Conservation (phyloP, 306 rosid genomes). For the Fragaria iinumae region DNA sequence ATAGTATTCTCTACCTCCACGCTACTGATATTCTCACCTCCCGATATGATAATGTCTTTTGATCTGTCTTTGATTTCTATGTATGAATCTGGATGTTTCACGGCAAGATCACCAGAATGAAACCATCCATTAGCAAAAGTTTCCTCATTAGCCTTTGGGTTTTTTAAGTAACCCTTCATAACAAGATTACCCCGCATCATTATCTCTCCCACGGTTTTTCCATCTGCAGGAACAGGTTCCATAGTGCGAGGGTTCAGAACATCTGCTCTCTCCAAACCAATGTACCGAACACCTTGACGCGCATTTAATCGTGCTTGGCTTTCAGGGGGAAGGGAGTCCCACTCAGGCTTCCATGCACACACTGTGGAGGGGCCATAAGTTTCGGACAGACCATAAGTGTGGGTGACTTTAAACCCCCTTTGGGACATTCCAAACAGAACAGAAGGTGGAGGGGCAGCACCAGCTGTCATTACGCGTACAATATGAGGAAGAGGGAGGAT, state of each 20-base stretch:
- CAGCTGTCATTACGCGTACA: slow-evolving; percentile 82
- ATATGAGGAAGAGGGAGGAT: slow-evolving; percentile 85
- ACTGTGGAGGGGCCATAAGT: slow-evolving; percentile 85
- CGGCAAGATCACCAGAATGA: slow-evolving; percentile 87
- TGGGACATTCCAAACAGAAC: slow-evolving; percentile 68
- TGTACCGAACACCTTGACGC: slow-evolving; percentile 82
- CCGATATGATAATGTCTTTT: slow-evolving; percentile 91
- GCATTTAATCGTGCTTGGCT: slow-evolving; percentile 67
- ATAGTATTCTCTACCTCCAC: slow-evolving; percentile 75
- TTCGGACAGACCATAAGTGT: slow-evolving; percentile 91
- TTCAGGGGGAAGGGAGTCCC: slow-evolving; percentile 68
- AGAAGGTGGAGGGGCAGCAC: slow-evolving; percentile 93
- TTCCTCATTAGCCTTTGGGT: slow-evolving; percentile 75
- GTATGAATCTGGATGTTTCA: slow-evolving; percentile 85
- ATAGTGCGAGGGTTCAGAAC: slow-evolving; percentile 56
- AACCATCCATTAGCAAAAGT: slow-evolving; percentile 83
- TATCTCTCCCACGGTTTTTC: slow-evolving; percentile 76
- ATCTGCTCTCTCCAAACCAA: slow-evolving; percentile 69
- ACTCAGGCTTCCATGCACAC: slow-evolving; percentile 95
- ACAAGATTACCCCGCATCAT: slow-evolving; percentile 80
- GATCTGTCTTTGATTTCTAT: slow-evolving; percentile 93
- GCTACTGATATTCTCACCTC: slow-evolving; percentile 92
- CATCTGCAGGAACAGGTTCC: slow-evolving; percentile 83
- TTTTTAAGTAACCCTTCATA: slow-evolving; percentile 94
- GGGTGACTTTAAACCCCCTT: slow-evolving; percentile 76